Evolutionary conservation across 371 early-diverging fungal species (phyloP).

Genomic region (Coemansia sp.): DNA sequence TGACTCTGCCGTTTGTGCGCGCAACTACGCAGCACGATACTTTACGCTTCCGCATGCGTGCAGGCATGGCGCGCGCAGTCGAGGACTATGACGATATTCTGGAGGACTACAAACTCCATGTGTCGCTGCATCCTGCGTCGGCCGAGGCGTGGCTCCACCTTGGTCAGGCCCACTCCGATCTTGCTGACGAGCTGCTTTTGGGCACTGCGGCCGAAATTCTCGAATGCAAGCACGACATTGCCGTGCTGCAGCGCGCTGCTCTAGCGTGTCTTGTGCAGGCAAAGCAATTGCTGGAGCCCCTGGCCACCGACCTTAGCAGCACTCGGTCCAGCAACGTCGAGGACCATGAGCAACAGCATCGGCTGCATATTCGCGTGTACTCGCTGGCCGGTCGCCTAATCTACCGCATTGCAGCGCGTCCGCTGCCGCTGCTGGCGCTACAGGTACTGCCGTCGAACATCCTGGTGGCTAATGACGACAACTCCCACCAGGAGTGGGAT

Average conservation of each 20-base stretch:
- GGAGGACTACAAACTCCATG: conserved; percentile 44
- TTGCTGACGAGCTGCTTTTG: conserved; percentile 44
- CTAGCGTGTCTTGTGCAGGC: conserved; percentile 37
- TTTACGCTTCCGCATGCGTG: conserved; percentile 38
- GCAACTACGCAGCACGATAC: conserved; percentile 38
- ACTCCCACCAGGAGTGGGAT: conserved; percentile 30
- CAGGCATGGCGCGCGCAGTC: conserved; percentile 36
- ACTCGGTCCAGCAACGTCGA: background rate
- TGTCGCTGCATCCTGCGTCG: conserved; percentile 26
- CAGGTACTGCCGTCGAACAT: conserved; percentile 35
- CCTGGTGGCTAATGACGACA: conserved; percentile 21
- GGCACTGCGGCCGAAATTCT: conserved; percentile 38
- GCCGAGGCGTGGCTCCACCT: conserved; percentile 40
- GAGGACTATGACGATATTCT: conserved; percentile 45
- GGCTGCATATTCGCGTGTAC: conserved; percentile 18
- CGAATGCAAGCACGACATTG: conserved; percentile 29
- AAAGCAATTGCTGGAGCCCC: conserved; percentile 21
- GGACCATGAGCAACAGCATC: background rate
- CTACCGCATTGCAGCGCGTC: conserved; percentile 41
- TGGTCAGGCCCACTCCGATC: conserved; percentile 37
- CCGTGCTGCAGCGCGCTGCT: conserved; percentile 33
- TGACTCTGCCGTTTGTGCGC: conserved; percentile 38
- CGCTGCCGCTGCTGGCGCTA: conserved; percentile 32
- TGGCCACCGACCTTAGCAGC: too few species aligned
- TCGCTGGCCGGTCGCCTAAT: conserved; percentile 29